Evolutionary conservation across 345 rosid species (phyloP).

Genomic region (Lumnitzera littorea): DNA sequence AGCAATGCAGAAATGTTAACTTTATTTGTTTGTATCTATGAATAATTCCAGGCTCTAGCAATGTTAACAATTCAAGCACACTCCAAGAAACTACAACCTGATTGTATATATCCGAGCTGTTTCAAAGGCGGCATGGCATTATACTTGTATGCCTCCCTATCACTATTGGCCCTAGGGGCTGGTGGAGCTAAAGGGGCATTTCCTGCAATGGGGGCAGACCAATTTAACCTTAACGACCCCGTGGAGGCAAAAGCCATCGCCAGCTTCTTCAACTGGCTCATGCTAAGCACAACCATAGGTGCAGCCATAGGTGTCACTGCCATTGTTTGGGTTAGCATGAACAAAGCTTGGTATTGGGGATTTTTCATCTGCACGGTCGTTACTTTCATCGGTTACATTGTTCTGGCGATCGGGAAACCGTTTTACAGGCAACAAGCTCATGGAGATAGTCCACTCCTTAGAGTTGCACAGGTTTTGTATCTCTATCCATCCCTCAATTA

Average conservation of each 20-base stretch:
- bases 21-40: too few species aligned
- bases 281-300: conserved; percentile 26
- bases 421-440: conserved; percentile 25
- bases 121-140: conserved; percentile 27
- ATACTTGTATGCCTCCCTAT: conserved; percentile 28
- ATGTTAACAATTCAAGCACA: conserved; percentile 44
- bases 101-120: conserved; percentile 28
- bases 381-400: conserved; percentile 21
- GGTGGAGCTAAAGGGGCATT: conserved; percentile 42
- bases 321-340: conserved; percentile 30
- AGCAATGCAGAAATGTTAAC: too few species aligned
- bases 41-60: conserved; percentile 28
- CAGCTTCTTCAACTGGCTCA: conserved; percentile 34
- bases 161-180: conserved; percentile 31
- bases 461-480: conserved; percentile 24
- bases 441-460: conserved; percentile 25
- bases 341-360: conserved; percentile 38
- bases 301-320: conserved; percentile 39
- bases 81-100: conserved; percentile 30
- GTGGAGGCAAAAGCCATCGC: conserved; percentile 31
- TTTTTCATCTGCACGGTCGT: conserved; percentile 29
- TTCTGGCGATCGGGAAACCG: conserved; percentile 36
- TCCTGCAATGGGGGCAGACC: conserved; percentile 48
- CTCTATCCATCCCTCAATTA: too few species aligned
- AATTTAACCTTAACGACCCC: conserved; percentile 37